Percentiles rank a stretch among this genome's conserved stretches.
These are phyloP conservation scores for Hyphodiscus sp. DNA, from an alignment of 2,329 filamentous ascomycete genomes.

Conservation along the genomic window DNA sequence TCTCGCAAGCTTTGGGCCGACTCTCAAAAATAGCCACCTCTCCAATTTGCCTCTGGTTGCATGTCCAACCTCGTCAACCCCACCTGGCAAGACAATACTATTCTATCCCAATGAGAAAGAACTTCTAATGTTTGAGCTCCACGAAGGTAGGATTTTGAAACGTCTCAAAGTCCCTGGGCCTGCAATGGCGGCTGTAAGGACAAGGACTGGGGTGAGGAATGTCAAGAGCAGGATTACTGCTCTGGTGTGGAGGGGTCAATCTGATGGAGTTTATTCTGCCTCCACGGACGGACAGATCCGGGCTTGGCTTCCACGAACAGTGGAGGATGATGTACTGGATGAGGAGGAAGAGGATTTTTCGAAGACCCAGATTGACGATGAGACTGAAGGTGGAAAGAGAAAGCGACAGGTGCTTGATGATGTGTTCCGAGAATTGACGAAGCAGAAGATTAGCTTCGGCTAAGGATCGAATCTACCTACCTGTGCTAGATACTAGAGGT, in stretches of 20 bases:
- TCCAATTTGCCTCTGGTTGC: slow-evolving; percentile 56
- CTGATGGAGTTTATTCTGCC: slow-evolving; percentile 70
- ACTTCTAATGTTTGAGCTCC: slow-evolving; percentile 72
- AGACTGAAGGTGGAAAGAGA: slow-evolving; percentile 48
- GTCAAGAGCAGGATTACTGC: slow-evolving; percentile 64
- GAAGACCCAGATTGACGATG: slow-evolving; percentile 37
- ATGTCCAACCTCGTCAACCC: slow-evolving; percentile 52
- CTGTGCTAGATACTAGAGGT: neutral
- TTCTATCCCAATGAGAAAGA: slow-evolving; percentile 79
- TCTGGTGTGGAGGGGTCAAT: slow-evolving; percentile 63
- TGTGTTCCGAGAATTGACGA: slow-evolving; percentile 72
- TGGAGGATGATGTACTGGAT: slow-evolving; percentile 44
- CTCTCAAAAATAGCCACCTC: slow-evolving; percentile 66
- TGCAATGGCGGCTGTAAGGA: slow-evolving; percentile 39
- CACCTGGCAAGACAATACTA: slow-evolving; percentile 55
- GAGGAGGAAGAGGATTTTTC: slow-evolving; percentile 35
- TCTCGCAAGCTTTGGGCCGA: slow-evolving; percentile 78
- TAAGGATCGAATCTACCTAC: slow-evolving; percentile 4
- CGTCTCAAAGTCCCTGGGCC: slow-evolving; percentile 61
- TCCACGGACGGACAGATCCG: slow-evolving; percentile 81
- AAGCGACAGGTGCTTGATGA: slow-evolving; percentile 77
- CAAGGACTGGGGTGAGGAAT: slow-evolving; percentile 46
- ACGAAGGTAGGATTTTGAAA: slow-evolving; percentile 67
- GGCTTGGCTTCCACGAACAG: slow-evolving; percentile 62
- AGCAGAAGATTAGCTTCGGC: slow-evolving; percentile 59